These are phyloP conservation scores for Thalassiosira livingstoniorum DNA, from an alignment of 352 stramenopile species.

Conservation along the genomic window DNA sequence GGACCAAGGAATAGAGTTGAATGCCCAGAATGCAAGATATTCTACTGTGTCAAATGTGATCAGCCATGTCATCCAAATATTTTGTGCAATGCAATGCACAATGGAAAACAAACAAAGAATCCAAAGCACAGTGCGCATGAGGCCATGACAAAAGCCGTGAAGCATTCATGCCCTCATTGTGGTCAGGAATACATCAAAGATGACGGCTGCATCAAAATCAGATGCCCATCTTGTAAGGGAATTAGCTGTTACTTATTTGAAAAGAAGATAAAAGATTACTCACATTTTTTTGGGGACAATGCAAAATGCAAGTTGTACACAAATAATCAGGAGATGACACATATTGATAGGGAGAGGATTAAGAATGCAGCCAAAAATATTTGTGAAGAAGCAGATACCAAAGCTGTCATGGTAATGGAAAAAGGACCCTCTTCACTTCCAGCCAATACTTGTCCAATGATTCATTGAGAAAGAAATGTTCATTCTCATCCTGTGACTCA, in stretches of 20 bases:
- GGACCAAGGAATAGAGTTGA: slow-evolving; percentile 25
- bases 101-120: slow-evolving; percentile 1
- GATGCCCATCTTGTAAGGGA: neutral
- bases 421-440: no score
- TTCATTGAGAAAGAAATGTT: no score
- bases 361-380: neutral
- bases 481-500: no score
- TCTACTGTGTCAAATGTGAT: slow-evolving; percentile 44
- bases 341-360: neutral
- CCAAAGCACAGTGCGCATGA: slow-evolving; percentile 26
- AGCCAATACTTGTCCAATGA: no score
- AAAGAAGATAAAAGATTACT: neutral
- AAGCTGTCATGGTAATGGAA: neutral
- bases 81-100: slow-evolving; percentile 19
- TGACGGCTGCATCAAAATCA: neutral
- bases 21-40: slow-evolving; percentile 23
- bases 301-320: neutral
- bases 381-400: neutral
- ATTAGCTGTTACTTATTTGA: neutral
- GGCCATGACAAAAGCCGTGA: slow-evolving; percentile 20
- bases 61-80: neutral
- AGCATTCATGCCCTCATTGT: slow-evolving; percentile 28
- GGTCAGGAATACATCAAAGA: slow-evolving; percentile 5
- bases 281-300: neutral
- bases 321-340: neutral